Evolutionary conservation across 1,284 basidiomycete species (phyloP).

Genomic region (Sanghuangporus sanghuang): DNA sequence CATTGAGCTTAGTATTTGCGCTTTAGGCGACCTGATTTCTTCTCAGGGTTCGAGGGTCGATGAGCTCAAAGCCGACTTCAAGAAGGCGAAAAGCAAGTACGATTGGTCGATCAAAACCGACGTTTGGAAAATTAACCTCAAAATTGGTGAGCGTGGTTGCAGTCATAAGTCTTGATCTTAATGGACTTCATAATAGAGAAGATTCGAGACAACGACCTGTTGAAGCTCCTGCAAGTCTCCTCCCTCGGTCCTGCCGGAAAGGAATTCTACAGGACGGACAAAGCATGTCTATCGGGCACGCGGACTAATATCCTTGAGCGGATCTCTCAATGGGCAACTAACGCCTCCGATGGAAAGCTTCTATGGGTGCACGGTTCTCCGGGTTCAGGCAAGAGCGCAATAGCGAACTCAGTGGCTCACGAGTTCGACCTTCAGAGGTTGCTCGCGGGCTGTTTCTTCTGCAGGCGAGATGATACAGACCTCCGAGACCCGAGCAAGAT

Average conservation of each 20-base stretch:
- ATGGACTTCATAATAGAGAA: neutral
- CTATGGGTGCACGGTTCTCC: conserved; percentile 3
- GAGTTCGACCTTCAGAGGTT: neutral
- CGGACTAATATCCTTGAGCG: neutral
- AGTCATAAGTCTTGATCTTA: neutral
- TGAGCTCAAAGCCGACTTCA: neutral
- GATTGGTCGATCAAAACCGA: neutral
- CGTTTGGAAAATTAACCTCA: neutral
- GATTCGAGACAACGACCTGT: neutral
- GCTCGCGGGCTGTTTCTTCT: conserved; percentile 8
- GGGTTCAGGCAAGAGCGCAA: conserved; percentile 12
- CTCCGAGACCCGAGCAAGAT: neutral
- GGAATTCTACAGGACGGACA: neutral
- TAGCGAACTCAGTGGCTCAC: conserved; percentile 3
- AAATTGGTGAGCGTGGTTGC: neutral
- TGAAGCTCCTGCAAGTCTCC: neutral
- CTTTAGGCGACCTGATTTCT: neutral
- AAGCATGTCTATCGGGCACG: neutral
- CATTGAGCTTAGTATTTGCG: neutral
- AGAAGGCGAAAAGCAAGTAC: neutral
- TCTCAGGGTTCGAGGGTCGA: neutral
- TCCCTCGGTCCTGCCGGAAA: neutral
- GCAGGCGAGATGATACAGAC: conserved; percentile 1
- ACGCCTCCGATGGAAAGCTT: neutral
- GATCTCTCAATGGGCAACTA: neutral